Evolutionary conservation across 768 basidiomycete species (phyloP), one percentile per base, ranked within the genome.

Genomic region (Lactarius hengduanensis): DNA sequence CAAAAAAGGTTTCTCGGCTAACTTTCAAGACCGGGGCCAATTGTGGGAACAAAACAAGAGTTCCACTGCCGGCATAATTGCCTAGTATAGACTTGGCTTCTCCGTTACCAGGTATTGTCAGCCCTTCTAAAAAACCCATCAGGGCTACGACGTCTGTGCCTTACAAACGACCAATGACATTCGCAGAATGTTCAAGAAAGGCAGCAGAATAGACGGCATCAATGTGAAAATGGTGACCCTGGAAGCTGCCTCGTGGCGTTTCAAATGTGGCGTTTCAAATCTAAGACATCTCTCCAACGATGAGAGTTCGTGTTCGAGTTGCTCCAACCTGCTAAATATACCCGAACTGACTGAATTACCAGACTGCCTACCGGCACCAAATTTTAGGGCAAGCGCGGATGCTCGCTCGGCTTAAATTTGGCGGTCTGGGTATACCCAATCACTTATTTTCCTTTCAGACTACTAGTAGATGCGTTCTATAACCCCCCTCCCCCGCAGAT

Each of bases 1-100:
- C n/a, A 36, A 57, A 45, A 53, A 53, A 34, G n/a, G 54, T 68
- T 55, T 40, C 36, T 61, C 47, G 80, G 81, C 81, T 57, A 88
- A 22, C 13, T 26, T 53, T 53, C 50, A 15, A 53, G 26, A 53
- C 50, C 50, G 50, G 13, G 50, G 26, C 50, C 26, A 53, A 53
- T 53, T 13, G 22, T 15, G 10, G 5, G 50, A 11, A 11, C 22
- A 26, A 26, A 56, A 56, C 16, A 10, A 8, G 54, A 56, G 4
- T 30, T 32, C 55, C 8, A 18, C 20, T 61, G 60, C 60, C 60
- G 60, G 47, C 45, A 61, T 56, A 34, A 56, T 56, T 56, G 11
- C 55, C 30, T 56, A 34, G 20, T 56, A n/a, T 22, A n/a, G 55
- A 34, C 55, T 32, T 32, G 30, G 50, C 30, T 8, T 53, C 22